Evolutionary conservation across 139 green algal genomes (phyloP).

Genomic region (Picochlorum sp.): DNA sequence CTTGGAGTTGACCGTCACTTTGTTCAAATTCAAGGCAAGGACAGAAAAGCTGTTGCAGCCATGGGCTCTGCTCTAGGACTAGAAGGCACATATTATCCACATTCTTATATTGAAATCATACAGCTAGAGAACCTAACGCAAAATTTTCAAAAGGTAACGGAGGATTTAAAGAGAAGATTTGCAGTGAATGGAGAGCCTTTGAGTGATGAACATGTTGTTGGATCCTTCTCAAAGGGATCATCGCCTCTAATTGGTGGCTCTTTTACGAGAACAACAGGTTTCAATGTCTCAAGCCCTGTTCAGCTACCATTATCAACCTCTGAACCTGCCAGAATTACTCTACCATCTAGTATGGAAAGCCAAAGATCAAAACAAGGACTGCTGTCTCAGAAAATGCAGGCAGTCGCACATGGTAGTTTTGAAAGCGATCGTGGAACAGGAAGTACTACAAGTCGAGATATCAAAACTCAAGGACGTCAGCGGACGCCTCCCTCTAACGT

Average conservation of each 20-base stretch:
- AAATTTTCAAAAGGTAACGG: conserved; percentile 60
- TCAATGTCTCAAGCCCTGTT: conserved; percentile 10
- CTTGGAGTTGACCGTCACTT: conserved; percentile 52
- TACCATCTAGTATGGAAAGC: too few relatives aligned
- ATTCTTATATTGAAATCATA: conserved; percentile 91
- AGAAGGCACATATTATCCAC: conserved; percentile 72
- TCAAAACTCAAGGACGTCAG: background rate
- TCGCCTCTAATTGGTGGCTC: conserved; percentile 2
- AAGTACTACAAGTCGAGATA: background rate
- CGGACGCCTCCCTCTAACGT: background rate
- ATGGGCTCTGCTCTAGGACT: conserved; percentile 61
- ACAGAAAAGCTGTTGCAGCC: conserved; percentile 50
- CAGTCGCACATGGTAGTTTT: background rate
- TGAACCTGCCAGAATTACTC: background rate
- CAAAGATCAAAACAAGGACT: background rate
- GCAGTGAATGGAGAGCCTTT: conserved; percentile 41
- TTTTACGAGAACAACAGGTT: conserved; percentile 17
- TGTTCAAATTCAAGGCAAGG: conserved; percentile 68
- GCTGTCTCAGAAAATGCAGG: conserved; percentile 1
- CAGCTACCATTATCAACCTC: background rate
- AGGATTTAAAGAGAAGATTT: conserved; percentile 55
- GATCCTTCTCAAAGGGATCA: conserved; percentile 10
- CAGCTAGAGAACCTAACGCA: conserved; percentile 58
- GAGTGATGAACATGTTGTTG: conserved; percentile 29
- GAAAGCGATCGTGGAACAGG: background rate